Percentiles rank a stretch among this genome's conserved stretches.
phyloP scores from a whole-genome alignment of 768 basidiomycete genomes.

The Auriscalpium orientale region DNA sequence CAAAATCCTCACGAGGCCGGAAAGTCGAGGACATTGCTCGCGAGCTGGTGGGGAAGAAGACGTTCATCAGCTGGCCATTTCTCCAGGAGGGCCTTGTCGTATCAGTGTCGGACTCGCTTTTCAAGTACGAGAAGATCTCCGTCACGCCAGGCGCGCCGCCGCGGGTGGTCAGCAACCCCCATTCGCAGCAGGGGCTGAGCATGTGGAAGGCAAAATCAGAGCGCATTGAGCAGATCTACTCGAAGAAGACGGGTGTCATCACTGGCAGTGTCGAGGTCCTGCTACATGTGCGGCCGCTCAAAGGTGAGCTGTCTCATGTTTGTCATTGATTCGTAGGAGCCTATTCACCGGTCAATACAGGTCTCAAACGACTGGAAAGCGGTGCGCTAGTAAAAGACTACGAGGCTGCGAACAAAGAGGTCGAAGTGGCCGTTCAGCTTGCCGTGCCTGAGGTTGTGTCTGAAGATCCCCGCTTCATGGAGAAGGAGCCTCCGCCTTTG shows the following conservation, averaged over 20 bases:
- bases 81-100: slow-evolving; percentile 86
- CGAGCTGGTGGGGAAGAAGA: slow-evolving; percentile 67
- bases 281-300: slow-evolving; percentile 84
- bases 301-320: slow-evolving; percentile 44
- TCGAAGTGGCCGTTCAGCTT: slow-evolving; percentile 84
- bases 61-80: slow-evolving; percentile 90
- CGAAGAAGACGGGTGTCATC: slow-evolving; percentile 82
- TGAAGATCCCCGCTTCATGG: slow-evolving; percentile 84
- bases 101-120: slow-evolving; percentile 77
- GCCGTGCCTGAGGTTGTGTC: slow-evolving; percentile 70
- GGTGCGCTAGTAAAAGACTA: slow-evolving; percentile 96
- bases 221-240: slow-evolving; percentile 74
- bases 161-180: slow-evolving; percentile 65
- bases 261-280: slow-evolving; percentile 76
- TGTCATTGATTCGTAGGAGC: slow-evolving; percentile 29
- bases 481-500: slow-evolving; percentile 74
- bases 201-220: slow-evolving; percentile 81
- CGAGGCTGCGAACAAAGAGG: slow-evolving; percentile 73
- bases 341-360: no score
- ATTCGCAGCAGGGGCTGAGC: slow-evolving; percentile 56
- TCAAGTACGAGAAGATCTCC: slow-evolving; percentile 73
- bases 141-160: slow-evolving; percentile 42
- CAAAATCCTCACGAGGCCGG: slow-evolving; percentile 61
- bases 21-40: slow-evolving; percentile 69
- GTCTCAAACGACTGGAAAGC: slow-evolving; percentile 80